Evolutionary conservation across 805 yeast species (phyloP).

Genomic region (Grigorovia humatica): DNA sequence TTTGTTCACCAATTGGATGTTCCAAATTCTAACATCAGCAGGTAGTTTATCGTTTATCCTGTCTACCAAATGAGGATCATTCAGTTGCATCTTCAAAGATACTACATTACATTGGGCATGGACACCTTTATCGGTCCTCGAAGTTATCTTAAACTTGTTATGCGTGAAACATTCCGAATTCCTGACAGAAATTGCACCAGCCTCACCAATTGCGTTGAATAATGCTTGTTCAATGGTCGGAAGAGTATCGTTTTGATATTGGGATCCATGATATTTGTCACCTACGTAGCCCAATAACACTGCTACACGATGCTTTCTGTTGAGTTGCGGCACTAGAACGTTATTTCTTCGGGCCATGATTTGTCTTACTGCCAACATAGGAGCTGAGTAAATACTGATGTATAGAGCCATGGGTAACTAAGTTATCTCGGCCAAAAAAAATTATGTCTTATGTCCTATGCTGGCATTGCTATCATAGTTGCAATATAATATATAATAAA

Average conservation of each 20-base stretch:
- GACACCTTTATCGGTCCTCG: slow-evolving; percentile 90
- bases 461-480: too few species aligned
- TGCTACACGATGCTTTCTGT: slow-evolving; percentile 86
- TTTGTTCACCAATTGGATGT: slow-evolving; percentile 69
- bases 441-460: too few species aligned
- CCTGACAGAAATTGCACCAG: slow-evolving; percentile 81
- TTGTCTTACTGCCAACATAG: not conserved
- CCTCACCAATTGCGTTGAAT: slow-evolving; percentile 68
- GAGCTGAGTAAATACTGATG: too few species aligned
- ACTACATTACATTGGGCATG: slow-evolving; percentile 95
- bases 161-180: slow-evolving; percentile 84
- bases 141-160: slow-evolving; percentile 76
- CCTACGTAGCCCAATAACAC: slow-evolving; percentile 90
- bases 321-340: not conserved
- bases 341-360: not conserved
- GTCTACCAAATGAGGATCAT: slow-evolving; percentile 44
- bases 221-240: slow-evolving; percentile 85
- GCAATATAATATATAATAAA: too few species aligned
- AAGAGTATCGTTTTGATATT: slow-evolving; percentile 44
- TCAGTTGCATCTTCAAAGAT: slow-evolving; percentile 66
- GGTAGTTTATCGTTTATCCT: slow-evolving; percentile 66
- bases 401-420: too few species aligned
- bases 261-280: slow-evolving; percentile 95
- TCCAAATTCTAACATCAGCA: slow-evolving; percentile 77
- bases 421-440: too few species aligned